Percentiles rank a stretch among this genome's conserved stretches.
Evolutionary conservation across 2,329 filamentous ascomycete species (phyloP).

Genomic region (Colletotrichum sp.): DNA sequence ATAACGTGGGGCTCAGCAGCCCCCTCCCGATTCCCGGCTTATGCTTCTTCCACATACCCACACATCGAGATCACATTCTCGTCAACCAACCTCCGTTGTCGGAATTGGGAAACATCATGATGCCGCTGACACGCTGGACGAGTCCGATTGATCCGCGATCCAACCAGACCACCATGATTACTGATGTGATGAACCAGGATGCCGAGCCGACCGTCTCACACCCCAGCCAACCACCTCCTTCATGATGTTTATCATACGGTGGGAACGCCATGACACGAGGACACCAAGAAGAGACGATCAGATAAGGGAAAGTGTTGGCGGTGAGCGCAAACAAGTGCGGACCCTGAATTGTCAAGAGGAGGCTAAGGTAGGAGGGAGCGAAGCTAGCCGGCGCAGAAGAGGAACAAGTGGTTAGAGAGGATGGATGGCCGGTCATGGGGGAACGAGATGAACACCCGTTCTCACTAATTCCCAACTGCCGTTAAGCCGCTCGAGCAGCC

Average conservation of each 20-base stretch:
- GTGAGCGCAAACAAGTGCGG: neutral
- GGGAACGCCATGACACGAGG: neutral
- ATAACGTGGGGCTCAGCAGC: neutral
- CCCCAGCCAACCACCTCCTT: neutral
- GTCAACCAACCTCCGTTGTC: neutral
- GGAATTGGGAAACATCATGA: neutral
- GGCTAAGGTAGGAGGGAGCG: neutral
- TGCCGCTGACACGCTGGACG: neutral
- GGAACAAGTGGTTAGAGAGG: neutral
- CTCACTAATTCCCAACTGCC: neutral
- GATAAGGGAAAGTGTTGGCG: neutral
- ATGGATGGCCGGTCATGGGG: neutral
- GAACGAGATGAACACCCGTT: slow-evolving; percentile 2
- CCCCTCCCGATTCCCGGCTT: neutral
- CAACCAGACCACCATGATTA: neutral
- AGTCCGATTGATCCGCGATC: neutral
- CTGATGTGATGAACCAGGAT: neutral
- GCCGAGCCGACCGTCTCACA: neutral
- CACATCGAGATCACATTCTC: neutral
- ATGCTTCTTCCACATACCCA: neutral
- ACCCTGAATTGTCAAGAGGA: neutral
- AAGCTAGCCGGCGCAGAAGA: neutral
- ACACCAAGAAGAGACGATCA: neutral
- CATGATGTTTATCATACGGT: neutral
- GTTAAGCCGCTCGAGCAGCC: neutral